Conservation (phyloP, 768 basidiomycete species). For the Leccinum ochraceum region DNA sequence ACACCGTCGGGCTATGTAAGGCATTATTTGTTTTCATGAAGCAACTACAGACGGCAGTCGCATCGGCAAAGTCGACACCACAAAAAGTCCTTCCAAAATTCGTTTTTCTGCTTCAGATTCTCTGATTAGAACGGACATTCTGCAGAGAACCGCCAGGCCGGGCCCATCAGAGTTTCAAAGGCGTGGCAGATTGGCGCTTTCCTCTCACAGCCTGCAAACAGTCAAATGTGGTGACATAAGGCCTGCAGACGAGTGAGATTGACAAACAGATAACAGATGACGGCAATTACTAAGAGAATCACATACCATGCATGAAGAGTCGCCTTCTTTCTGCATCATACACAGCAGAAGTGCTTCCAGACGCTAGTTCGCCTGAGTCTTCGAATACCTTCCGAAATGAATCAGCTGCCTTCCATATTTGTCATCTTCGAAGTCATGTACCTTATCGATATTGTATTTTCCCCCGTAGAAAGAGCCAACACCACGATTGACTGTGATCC, state of each 20-base stretch:
- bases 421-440: slow-evolving; percentile 21
- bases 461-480: slow-evolving; percentile 54
- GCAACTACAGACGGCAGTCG: neutral
- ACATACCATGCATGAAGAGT: slow-evolving; percentile 62
- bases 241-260: slow-evolving; percentile 26
- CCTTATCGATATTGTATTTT: slow-evolving; percentile 61
- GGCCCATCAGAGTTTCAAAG: slow-evolving; percentile 1
- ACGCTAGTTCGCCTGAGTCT: slow-evolving; percentile 59
- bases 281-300: slow-evolving; percentile 3
- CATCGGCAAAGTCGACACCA: neutral
- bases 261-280: neutral
- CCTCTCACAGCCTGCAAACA: slow-evolving; percentile 30
- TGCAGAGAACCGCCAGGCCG: neutral
- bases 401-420: slow-evolving; percentile 1
- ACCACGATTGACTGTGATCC: slow-evolving; percentile 55
- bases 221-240: slow-evolving; percentile 37
- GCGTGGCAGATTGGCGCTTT: neutral
- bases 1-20: neutral
- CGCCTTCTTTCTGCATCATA: slow-evolving; percentile 51
- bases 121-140: neutral
- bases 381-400: slow-evolving; percentile 55
- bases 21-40: neutral
- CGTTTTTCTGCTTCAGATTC: neutral
- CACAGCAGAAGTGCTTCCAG: slow-evolving; percentile 56
- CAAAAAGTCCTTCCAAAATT: neutral